Evolutionary conservation across 1,284 basidiomycete species (phyloP), one percentile per base, ranked within the genome.

Genomic region (Pseudozyma sp.): DNA sequence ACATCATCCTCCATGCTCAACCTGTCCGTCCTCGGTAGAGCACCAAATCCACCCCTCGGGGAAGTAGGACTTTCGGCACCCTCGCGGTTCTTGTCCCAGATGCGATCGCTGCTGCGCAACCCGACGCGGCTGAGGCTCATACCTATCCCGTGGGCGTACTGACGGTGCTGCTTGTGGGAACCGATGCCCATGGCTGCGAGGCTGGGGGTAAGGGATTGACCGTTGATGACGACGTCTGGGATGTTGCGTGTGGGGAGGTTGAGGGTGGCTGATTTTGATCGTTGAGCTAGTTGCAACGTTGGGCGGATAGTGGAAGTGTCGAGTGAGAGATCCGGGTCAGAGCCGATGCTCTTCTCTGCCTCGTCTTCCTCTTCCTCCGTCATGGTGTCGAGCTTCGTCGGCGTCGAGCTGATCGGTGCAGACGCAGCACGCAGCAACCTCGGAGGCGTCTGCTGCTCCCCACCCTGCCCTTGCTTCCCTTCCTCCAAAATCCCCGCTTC

Each of bases 51-150:
- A 3, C 48, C 45, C 14, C 64, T 46, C 1, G 65, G 65, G 5
- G 58, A 61, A 4, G 50, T 50, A 0, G 54, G 46, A 19, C 43
- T 46, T 4, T 52, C 62, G 3, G 13, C 50, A 37, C 40, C 39
- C 6, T 1, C 51, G 1, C 19, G 9, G 17, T 29, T 54, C 11
- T 42, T 51, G 14, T 77, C 74, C 74, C 74, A 77, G 40, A 77
- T 47, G 4, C 63, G 46, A 11, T 77, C 74, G 7, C 67, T 56
- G 24, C 67, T 74, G 14, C 75, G 43, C 42, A 77, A 44, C 0
- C 75, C 75, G 17, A 77, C 75, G 5, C 71, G 55, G 39, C 49
- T 68, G 7, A 77, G 47, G 30, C 62, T 64, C 54, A 77, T 70
- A 0, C 75, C 75, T 9, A 77, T 54, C 5, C 75, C 75, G n/a